These are phyloP conservation scores for Chaetomium fimeti DNA, from an alignment of 495 filamentous ascomycete species.

Conservation along the genomic window DNA sequence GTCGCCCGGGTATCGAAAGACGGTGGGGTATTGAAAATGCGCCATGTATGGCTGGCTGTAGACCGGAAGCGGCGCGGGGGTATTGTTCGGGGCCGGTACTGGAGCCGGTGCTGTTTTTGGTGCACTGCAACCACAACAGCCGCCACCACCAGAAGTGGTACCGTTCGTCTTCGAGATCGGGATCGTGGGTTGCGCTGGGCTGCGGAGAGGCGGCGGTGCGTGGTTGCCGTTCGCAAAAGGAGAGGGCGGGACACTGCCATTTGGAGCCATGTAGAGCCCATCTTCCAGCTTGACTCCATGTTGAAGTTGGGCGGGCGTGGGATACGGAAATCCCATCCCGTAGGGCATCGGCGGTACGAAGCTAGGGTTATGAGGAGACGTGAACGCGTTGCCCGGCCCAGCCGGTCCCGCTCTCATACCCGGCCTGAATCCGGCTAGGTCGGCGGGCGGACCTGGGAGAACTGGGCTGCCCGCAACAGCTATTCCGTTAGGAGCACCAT, in stretches of 20 bases:
- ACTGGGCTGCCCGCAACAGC: constrained; percentile 13
- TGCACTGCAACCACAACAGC: constrained; percentile 21
- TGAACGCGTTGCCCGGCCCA: constrained; percentile 11
- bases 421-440: constrained; percentile 7
- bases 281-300: constrained; percentile 27
- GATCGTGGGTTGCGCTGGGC: constrained; percentile 7
- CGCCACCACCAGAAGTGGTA: constrained; percentile 3
- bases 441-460: constrained; percentile 9
- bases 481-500: constrained; percentile 22
- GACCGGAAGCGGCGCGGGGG: constrained; percentile 15
- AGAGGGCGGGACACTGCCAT: constrained; percentile 3
- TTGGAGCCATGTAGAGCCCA: constrained; percentile 13
- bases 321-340: constrained; percentile 23
- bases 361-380: neutral
- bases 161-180: constrained; percentile 20
- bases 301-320: constrained; percentile 18
- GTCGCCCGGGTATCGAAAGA: constrained; percentile 42
- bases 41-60: constrained; percentile 23
- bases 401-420: constrained; percentile 16
- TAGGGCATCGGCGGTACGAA: constrained; percentile 26
- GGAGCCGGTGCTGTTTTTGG: neutral
- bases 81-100: neutral
- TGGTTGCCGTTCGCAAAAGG: constrained; percentile 21
- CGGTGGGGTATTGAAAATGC: constrained; percentile 28
- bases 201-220: constrained; percentile 9